Percentiles rank a stretch among this genome's conserved stretches.
phyloP scores from a whole-genome alignment of 73 alveolate species.

The Urostyla sp. region DNA sequence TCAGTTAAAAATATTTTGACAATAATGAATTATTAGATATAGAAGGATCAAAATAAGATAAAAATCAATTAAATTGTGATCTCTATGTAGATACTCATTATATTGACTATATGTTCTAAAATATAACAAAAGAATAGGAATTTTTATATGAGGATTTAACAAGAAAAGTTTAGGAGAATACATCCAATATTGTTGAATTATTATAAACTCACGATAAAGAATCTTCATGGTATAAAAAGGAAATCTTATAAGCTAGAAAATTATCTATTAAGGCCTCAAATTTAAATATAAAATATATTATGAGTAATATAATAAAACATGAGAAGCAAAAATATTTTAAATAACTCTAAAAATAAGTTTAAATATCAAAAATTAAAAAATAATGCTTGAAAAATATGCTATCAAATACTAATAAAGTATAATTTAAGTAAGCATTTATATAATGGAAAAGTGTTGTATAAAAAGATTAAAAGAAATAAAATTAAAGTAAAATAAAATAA shows the following conservation, averaged over 20 bases:
- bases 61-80: not conserved
- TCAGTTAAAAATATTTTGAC: constrained; percentile 30
- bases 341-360: too few relatives aligned
- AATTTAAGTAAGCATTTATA: not conserved
- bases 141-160: not conserved
- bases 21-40: constrained; percentile 8
- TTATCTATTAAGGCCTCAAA: constrained; percentile 1
- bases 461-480: not conserved
- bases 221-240: constrained; percentile 3
- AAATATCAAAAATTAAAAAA: too few relatives aligned
- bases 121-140: constrained; percentile 22
- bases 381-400: not conserved
- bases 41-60: constrained; percentile 5
- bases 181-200: not conserved
- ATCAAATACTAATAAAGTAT: not conserved
- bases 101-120: constrained; percentile 49
- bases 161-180: constrained; percentile 25
- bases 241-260: not conserved
- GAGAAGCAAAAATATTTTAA: not conserved
- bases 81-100: constrained; percentile 55
- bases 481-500: not conserved
- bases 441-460: not conserved
- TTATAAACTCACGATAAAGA: constrained; percentile 30
- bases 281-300: not conserved
- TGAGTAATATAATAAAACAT: not conserved